Percentiles rank a stretch among this genome's conserved stretches.
These are phyloP conservation scores for Seiridium unicorne DNA, from an alignment of 2,329 filamentous ascomycete genomes.

Conservation along the genomic window DNA sequence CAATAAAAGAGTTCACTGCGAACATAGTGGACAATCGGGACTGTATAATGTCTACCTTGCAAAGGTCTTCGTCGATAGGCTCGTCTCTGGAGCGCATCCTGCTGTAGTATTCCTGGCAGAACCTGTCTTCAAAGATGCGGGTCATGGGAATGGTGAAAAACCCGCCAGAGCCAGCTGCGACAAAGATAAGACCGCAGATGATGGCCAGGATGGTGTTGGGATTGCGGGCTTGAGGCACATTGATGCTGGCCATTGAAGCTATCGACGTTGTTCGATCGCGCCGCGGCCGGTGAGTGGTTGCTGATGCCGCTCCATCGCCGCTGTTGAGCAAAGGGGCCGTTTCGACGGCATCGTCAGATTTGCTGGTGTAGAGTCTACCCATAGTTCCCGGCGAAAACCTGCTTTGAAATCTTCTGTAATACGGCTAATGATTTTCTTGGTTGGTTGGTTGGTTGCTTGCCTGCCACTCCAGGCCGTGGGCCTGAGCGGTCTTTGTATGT, in stretches of 20 bases:
- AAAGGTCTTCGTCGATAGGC: conserved; percentile 33
- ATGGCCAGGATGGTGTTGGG: conserved; percentile 24
- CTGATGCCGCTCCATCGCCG: neutral
- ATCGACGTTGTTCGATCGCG: neutral
- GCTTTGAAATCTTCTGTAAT: neutral
- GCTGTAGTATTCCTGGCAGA: conserved; percentile 36
- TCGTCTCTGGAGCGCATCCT: conserved; percentile 14
- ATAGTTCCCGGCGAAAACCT: neutral
- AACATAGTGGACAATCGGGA: conserved; percentile 32
- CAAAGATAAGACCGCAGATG: conserved; percentile 27
- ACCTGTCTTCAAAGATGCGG: conserved; percentile 35
- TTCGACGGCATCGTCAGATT: neutral
- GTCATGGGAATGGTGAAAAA: conserved; percentile 31
- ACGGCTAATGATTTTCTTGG: too few relatives aligned
- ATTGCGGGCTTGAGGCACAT: neutral
- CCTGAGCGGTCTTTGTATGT: too few relatives aligned
- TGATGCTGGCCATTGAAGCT: neutral
- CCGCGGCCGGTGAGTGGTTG: neutral
- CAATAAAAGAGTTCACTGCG: conserved; percentile 26
- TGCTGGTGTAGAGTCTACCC: neutral
- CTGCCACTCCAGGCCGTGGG: too few relatives aligned
- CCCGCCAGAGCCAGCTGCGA: conserved; percentile 23
- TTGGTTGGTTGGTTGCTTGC: too few relatives aligned
- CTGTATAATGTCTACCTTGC: conserved; percentile 35
- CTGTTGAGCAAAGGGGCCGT: neutral